Percentiles rank a stretch among this genome's conserved stretches.
Conservation (phyloP, 768 basidiomycete species). For the Cantharellus anzutake region DNA sequence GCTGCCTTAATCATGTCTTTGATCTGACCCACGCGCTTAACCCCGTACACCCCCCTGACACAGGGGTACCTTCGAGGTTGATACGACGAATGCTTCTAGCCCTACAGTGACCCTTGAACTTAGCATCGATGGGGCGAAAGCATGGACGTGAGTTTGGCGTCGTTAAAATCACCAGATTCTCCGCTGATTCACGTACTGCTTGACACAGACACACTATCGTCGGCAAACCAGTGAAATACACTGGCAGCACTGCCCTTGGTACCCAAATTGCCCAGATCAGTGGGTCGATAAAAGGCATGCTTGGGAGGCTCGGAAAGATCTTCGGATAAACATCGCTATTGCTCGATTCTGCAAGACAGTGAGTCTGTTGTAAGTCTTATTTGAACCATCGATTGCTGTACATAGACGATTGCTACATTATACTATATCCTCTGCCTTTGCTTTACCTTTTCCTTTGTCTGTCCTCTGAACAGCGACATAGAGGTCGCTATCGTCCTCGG, state of each 20-base stretch:
- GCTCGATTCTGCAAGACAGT: too few relatives aligned
- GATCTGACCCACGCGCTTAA: not conserved
- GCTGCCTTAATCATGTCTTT: conserved; percentile 5
- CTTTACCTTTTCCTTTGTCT: not conserved
- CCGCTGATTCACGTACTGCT: not conserved
- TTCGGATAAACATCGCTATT: not conserved
- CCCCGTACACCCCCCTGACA: not conserved
- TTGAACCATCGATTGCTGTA: too few relatives aligned
- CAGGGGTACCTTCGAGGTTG: conserved; percentile 52
- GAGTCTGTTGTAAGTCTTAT: too few relatives aligned
- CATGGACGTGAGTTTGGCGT: conserved; percentile 27
- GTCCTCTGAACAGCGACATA: not conserved
- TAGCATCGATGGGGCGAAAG: conserved; percentile 36
- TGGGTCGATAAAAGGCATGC: not conserved
- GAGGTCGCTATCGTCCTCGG: not conserved
- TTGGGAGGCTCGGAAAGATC: not conserved
- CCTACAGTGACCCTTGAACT: conserved; percentile 40
- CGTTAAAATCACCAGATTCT: not conserved
- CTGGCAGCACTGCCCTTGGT: conserved; percentile 26
- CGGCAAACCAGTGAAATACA: conserved; percentile 29
- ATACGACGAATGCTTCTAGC: conserved; percentile 32
- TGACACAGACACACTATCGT: conserved; percentile 25
- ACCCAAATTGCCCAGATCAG: conserved; percentile 21
- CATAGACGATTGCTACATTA: not conserved
- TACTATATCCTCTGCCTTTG: not conserved